Evolutionary conservation across 2,329 filamentous ascomycete species (phyloP).

Genomic region (Ciborinia camelliae): DNA sequence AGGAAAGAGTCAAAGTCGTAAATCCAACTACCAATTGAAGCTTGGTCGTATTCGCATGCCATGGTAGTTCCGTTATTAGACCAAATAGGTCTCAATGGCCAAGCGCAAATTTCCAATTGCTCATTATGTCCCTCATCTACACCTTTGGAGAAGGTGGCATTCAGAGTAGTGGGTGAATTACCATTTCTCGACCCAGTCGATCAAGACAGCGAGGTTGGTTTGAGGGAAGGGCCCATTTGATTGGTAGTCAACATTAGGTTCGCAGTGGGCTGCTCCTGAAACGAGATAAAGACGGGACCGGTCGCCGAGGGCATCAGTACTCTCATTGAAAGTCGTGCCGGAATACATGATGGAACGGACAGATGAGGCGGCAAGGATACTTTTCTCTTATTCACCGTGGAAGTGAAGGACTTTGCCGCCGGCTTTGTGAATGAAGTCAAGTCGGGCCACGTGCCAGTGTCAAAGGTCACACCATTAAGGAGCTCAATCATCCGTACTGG

Average conservation of each 20-base stretch:
- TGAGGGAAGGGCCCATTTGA: conserved; percentile 39
- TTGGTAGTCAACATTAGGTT: conserved; percentile 44
- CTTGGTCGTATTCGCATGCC: conserved; percentile 34
- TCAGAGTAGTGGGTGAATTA: conserved; percentile 38
- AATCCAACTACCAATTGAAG: conserved; percentile 35
- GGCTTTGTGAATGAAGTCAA: conserved; percentile 46
- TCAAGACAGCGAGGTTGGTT: conserved; percentile 67
- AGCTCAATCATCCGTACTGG: conserved; percentile 45
- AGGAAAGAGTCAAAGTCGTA: conserved; percentile 30
- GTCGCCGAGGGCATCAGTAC: conserved; percentile 44
- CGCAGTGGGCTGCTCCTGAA: conserved; percentile 52
- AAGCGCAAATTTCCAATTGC: conserved; percentile 42
- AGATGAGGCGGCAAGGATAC: conserved; percentile 51
- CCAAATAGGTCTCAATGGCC: conserved; percentile 40
- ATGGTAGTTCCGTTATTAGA: conserved; percentile 29
- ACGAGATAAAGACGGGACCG: conserved; percentile 55
- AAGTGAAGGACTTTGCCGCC: conserved; percentile 57
- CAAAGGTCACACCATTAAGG: conserved; percentile 39
- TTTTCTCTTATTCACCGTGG: conserved; percentile 55
- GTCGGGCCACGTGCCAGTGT: conserved; percentile 46
- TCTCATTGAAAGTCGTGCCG: conserved; percentile 40
- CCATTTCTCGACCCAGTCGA: conserved; percentile 66
- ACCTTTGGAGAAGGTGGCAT: conserved; percentile 39
- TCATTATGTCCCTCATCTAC: conserved; percentile 38
- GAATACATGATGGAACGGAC: conserved; percentile 50